A percentile compares a stretch with the other conserved stretches of the same genome.
These are phyloP conservation scores for Aspergillus caelatus DNA, from an alignment of 2,329 filamentous ascomycete species.

Conservation along the genomic window DNA sequence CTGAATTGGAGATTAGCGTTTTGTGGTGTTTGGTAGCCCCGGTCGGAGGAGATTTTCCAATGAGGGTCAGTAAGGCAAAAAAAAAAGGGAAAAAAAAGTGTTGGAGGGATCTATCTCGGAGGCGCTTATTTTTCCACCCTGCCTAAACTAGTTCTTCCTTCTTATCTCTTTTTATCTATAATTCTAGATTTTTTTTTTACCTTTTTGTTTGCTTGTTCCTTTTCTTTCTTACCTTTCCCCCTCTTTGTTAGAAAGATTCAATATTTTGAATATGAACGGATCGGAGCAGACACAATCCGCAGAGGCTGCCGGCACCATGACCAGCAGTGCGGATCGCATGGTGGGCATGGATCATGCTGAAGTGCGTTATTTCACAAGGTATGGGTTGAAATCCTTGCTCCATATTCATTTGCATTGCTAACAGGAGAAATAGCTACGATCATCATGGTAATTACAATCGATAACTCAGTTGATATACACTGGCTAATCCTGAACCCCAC, in stretches of 20 bases:
- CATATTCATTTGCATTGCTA: constrained; percentile 15
- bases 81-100: constrained; percentile 34
- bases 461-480: constrained; percentile 17
- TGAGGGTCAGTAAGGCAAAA: constrained; percentile 28
- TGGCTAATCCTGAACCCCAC: constrained; percentile 34
- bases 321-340: constrained; percentile 52
- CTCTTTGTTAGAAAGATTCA: constrained; percentile 2
- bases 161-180: constrained; percentile 1
- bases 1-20: constrained; percentile 16
- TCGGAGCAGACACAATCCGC: constrained; percentile 19
- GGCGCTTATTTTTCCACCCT: constrained; percentile 17
- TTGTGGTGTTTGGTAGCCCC: constrained; percentile 7
- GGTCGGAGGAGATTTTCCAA: constrained; percentile 31
- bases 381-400: constrained; percentile 23
- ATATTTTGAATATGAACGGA: constrained; percentile 34
- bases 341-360: constrained; percentile 83
- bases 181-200: constrained; percentile 5
- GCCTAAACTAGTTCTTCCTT: constrained; percentile 2
- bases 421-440: constrained; percentile 71
- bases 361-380: constrained; percentile 99
- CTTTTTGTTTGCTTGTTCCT: constrained; percentile 1
- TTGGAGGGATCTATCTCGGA: constrained; percentile 17
- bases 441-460: constrained; percentile 76
- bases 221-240: not conserved
- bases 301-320: constrained; percentile 31